phyloP scores from a whole-genome alignment of 148 eudicot genomes.

The Persicaria maculosa region DNA sequence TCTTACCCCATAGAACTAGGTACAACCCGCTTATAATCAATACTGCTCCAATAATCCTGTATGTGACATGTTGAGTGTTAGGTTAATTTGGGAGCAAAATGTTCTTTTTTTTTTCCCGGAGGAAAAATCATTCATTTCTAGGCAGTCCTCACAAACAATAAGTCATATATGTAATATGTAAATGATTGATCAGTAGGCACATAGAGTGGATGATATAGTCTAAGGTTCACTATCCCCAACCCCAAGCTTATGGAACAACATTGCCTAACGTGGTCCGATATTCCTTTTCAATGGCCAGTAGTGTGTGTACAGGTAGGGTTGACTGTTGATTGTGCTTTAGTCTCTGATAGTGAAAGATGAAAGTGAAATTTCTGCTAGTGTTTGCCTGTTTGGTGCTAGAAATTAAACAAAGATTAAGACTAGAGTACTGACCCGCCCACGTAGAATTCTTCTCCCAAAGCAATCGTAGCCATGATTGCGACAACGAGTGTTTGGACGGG shows the following conservation, averaged over 20 bases:
- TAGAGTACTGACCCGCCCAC: slow-evolving; percentile 68
- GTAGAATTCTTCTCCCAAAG: slow-evolving; percentile 92
- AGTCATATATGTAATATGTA: too few relatives aligned
- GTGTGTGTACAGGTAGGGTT: not conserved
- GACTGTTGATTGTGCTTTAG: not conserved
- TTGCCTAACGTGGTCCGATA: not conserved
- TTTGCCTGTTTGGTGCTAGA: not conserved
- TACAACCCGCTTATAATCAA: slow-evolving; percentile 87
- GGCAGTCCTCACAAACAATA: not conserved
- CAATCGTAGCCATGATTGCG: slow-evolving; percentile 84
- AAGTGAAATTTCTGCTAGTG: slow-evolving; percentile 4
- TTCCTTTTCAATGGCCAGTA: not conserved
- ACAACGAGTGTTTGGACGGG: slow-evolving; percentile 99
- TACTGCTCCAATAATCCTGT: slow-evolving; percentile 93
- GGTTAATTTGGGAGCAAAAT: not conserved
- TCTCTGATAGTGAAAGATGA: slow-evolving; percentile 14
- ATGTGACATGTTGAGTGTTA: not conserved
- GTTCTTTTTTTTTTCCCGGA: too few relatives aligned
- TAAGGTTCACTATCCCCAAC: not conserved
- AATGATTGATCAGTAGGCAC: not conserved
- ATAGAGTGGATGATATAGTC: not conserved
- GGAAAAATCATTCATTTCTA: not conserved
- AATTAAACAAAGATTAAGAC: not conserved
- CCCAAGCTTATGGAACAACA: not conserved
- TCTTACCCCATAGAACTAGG: slow-evolving; percentile 95